Conservation (phyloP, 2,329 filamentous ascomycete genomes). For the Neonectria faginata region DNA sequence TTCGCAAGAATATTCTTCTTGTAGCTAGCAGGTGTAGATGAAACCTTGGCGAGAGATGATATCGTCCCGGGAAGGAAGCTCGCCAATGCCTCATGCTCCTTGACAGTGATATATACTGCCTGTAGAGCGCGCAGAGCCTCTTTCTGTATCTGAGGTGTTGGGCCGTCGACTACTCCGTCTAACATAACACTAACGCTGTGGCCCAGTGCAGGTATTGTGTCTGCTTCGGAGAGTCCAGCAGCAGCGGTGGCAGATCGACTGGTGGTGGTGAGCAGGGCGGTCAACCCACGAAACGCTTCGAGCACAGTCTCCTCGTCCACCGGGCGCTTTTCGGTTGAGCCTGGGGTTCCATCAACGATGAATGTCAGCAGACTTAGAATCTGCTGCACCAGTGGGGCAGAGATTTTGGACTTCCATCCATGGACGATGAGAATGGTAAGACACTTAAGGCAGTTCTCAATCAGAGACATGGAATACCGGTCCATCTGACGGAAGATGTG, state of each 20-base stretch:
- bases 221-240: slow-evolving; percentile 63
- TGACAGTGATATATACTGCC: slow-evolving; percentile 71
- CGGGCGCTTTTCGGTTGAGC: slow-evolving; percentile 56
- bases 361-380: slow-evolving; percentile 87
- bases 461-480: slow-evolving; percentile 74
- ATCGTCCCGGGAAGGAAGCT: slow-evolving; percentile 90
- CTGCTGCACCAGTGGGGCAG: slow-evolving; percentile 81
- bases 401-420: slow-evolving; percentile 82
- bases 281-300: slow-evolving; percentile 77
- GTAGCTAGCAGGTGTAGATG: slow-evolving; percentile 74
- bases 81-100: slow-evolving; percentile 79
- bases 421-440: slow-evolving; percentile 77
- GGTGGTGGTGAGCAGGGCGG: slow-evolving; percentile 72
- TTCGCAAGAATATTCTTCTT: slow-evolving; percentile 70
- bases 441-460: slow-evolving; percentile 83
- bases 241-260: slow-evolving; percentile 62
- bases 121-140: slow-evolving; percentile 75
- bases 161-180: slow-evolving; percentile 75
- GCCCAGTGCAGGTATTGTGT: slow-evolving; percentile 81
- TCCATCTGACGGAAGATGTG: slow-evolving; percentile 84
- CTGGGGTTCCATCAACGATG: slow-evolving; percentile 79
- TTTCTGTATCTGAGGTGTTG: slow-evolving; percentile 75
- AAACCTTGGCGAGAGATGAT: slow-evolving; percentile 80
- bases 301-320: slow-evolving; percentile 79
- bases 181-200: slow-evolving; percentile 85